Base-by-base conservation (phyloP, 139 green algal species). In the Zygnema cylindricum region DNA sequence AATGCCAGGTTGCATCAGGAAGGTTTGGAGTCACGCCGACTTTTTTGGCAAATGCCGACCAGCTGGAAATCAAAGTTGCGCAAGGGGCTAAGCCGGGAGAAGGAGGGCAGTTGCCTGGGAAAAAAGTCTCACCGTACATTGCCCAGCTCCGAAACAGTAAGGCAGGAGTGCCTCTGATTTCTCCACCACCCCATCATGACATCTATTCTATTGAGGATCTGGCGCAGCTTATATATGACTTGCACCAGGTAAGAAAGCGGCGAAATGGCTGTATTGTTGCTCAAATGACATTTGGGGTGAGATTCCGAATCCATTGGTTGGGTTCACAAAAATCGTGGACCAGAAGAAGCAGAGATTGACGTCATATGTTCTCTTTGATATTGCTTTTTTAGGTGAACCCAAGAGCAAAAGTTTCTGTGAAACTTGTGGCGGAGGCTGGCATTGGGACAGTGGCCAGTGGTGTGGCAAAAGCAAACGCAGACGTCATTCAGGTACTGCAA, bases 151-250 rank as follows among this genome's bases (percentile, higher is more conserved):
- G 97, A 43, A 94, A 96, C 88, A 98, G 95, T 92, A 99, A 99
- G 95, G 94, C 97, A 0, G 97, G 97, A 43, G 97, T 99, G 85
- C 97, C 97, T 21, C 96, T 99, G 42, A 99, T 99, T 93, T 98
- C 95, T 1, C 98, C 98, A 1, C 98, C 98, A 0, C 97, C 98
- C 16, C 98, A 99, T 95, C 98, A 99, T 92, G 98, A 99, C 95
- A 99, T 99, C 93, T 99, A 99, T 95, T 99, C 97, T 82, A 99
- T 99, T 84, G 98, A 99, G 95, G 98, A 99, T 88, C 95, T 99
- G 57, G 96, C 98, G 11, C 97, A 99, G 95, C 96, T 99, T 86
- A 99, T 99, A 94, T 98, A 97, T 73, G 97, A 99, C 91, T 94
- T 99, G 54, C 92, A 94, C 87, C 86, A 93, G 85, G 86, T 91